Evolutionary conservation across 129 eudicot species (phyloP).

Genomic region (Tagetes erecta): DNA sequence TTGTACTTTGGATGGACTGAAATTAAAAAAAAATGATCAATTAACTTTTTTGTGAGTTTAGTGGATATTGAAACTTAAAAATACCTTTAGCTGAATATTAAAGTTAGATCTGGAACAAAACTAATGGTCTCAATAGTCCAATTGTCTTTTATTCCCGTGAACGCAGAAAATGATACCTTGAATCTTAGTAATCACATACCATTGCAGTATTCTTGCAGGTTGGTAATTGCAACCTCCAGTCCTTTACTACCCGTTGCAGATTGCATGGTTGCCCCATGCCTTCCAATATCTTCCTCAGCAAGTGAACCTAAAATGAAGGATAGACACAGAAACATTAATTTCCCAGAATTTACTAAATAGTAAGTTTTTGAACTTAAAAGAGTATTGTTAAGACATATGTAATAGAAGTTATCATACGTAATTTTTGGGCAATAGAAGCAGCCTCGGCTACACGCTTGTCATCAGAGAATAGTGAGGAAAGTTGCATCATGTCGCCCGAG

Average conservation of each 20-base stretch:
- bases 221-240: constrained; percentile 89
- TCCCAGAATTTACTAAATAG: constrained; percentile 1
- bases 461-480: constrained; percentile 89
- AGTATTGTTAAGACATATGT: constrained; percentile 1
- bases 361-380: neutral
- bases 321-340: constrained; percentile 5
- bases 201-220: constrained; percentile 92
- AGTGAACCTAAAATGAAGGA: constrained; percentile 61
- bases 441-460: constrained; percentile 96
- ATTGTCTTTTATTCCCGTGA: constrained; percentile 4
- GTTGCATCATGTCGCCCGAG: constrained; percentile 72
- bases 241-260: constrained; percentile 92
- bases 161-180: constrained; percentile 7
- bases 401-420: constrained; percentile 56
- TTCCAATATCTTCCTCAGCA: constrained; percentile 92
- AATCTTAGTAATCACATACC: constrained; percentile 43
- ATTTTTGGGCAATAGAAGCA: constrained; percentile 91
- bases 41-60: neutral
- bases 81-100: neutral
- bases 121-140: constrained; percentile 17
- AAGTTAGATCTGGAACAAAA: constrained; percentile 6
- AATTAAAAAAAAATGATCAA: neutral
- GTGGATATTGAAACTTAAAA: constrained; percentile 8
- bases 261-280: constrained; percentile 54
- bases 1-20: constrained; percentile 1